phyloP scores from a whole-genome alignment of 116 monocot genomes.

The Papilionanthe hybrid region DNA sequence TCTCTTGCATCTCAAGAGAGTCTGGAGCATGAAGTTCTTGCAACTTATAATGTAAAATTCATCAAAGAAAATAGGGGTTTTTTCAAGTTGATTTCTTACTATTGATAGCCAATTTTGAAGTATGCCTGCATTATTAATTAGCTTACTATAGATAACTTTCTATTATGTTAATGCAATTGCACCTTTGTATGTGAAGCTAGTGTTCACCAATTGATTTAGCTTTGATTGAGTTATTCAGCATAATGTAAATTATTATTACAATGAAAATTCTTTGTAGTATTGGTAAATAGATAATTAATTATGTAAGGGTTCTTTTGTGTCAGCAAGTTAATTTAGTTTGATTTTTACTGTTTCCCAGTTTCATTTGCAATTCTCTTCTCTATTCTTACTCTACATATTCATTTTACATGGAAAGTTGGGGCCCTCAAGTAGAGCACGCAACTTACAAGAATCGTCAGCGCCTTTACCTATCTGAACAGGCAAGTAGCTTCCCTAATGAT shows the following conservation, averaged over 20 bases:
- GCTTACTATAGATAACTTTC: background rate
- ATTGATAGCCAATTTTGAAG: background rate
- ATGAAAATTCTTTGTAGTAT: no score
- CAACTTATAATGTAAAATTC: background rate
- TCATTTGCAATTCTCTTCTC: background rate
- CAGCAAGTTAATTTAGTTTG: background rate
- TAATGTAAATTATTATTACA: no score
- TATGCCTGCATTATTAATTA: background rate
- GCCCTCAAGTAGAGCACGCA: constrained; percentile 79
- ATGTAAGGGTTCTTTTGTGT: background rate
- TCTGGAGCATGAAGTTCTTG: background rate
- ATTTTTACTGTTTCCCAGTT: background rate
- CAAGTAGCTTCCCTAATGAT: constrained; percentile 10
- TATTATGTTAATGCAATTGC: background rate
- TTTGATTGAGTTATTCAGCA: background rate
- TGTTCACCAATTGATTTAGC: background rate
- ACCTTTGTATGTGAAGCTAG: background rate
- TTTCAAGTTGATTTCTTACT: background rate
- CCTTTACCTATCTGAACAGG: constrained; percentile 98
- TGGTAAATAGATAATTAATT: background rate
- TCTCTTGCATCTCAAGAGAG: background rate
- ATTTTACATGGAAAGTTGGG: constrained; percentile 56
- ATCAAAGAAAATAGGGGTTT: background rate
- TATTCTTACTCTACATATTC: background rate
- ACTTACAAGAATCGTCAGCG: constrained; percentile 91